Conservation (phyloP, 257 asterid species). For the Leptodermis oblonga region DNA sequence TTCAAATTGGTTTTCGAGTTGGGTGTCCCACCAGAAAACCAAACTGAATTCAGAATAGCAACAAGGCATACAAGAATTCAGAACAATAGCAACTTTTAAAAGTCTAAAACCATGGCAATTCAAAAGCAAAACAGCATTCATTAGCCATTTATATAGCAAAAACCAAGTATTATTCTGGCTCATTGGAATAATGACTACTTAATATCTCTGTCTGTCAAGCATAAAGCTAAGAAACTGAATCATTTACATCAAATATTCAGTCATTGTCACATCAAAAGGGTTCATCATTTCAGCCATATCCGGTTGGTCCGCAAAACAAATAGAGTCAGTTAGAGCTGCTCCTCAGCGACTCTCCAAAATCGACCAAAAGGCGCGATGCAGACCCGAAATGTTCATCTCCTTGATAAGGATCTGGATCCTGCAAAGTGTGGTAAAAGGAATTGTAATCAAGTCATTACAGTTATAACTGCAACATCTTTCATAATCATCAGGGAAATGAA, state of each 20-base stretch:
- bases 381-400: conserved; percentile 3
- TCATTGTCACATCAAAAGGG: background rate
- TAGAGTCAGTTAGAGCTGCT: background rate
- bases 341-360: background rate
- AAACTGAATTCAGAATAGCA: too few species aligned
- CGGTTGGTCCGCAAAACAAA: background rate
- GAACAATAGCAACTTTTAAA: background rate
- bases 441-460: background rate
- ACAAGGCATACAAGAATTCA: background rate
- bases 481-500: background rate
- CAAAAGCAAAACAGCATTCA: background rate
- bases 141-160: background rate
- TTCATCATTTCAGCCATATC: background rate
- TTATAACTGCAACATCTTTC: background rate
- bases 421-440: background rate
- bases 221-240: background rate
- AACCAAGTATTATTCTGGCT: background rate
- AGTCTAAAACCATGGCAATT: background rate
- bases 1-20: too few species aligned
- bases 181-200: too few species aligned
- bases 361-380: background rate
- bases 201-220: background rate
- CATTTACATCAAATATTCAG: background rate
- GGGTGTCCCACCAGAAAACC: too few species aligned
- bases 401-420: conserved; percentile 18